Percentiles rank a stretch among this genome's conserved stretches.
Evolutionary conservation across 2,329 filamentous ascomycete species (phyloP).

Genomic region (Paecilomyces sp.): DNA sequence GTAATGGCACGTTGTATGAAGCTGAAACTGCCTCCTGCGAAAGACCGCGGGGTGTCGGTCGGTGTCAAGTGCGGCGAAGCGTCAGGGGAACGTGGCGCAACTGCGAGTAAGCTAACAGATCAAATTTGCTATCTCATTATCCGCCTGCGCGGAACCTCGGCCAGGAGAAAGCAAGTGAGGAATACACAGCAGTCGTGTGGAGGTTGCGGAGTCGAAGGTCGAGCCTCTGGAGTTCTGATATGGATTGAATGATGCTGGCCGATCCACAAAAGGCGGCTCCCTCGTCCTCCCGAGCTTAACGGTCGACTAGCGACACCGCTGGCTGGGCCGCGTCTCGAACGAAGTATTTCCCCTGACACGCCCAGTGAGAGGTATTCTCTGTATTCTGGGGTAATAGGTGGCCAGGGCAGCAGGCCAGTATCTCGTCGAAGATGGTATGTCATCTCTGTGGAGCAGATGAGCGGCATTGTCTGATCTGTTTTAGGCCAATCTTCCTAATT

Average conservation of each 20-base stretch:
- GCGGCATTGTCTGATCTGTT: slow-evolving; percentile 1
- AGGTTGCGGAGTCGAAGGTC: not conserved
- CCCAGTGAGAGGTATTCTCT: not conserved
- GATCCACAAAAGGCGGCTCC: not conserved
- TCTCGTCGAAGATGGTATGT: slow-evolving; percentile 5
- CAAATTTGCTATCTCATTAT: not conserved
- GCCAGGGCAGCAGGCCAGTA: not conserved
- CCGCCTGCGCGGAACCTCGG: not conserved
- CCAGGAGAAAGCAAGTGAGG: not conserved
- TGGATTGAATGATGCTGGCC: not conserved
- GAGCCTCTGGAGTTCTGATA: not conserved
- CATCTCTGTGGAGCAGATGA: not conserved
- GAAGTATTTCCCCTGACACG: slow-evolving; percentile 1
- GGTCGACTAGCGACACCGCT: not conserved
- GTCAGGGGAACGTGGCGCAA: not conserved
- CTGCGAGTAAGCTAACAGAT: not conserved
- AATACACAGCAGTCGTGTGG: not conserved
- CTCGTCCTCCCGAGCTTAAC: not conserved
- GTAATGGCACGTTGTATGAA: slow-evolving; percentile 1
- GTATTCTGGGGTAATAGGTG: not conserved
- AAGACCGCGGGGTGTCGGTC: slow-evolving; percentile 10
- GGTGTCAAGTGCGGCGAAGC: slow-evolving; percentile 3
- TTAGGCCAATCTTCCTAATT: slow-evolving; percentile 64
- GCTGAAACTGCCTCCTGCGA: slow-evolving; percentile 2
- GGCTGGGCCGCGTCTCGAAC: not conserved